Conservation (phyloP, 2,329 filamentous ascomycete genomes). For the Septoria linicola region DNA sequence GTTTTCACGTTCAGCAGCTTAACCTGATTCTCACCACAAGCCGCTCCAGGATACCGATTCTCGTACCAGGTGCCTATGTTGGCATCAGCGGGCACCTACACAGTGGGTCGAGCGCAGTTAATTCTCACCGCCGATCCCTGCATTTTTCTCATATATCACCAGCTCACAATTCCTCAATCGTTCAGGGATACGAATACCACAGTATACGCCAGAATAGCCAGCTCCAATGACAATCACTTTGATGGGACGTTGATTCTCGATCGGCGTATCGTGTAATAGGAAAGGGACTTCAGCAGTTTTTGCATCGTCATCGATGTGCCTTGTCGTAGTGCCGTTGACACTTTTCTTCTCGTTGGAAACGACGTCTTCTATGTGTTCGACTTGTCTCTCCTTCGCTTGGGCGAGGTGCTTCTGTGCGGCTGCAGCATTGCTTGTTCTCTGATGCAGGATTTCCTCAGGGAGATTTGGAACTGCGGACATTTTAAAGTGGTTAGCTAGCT, state of each 20-base stretch:
- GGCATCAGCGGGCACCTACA: not conserved
- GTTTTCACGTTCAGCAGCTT: not conserved
- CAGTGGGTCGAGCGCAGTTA: not conserved
- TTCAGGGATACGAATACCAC: constrained; percentile 47
- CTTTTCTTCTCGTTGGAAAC: too few species aligned
- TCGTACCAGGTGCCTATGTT: constrained; percentile 37
- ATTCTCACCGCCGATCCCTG: constrained; percentile 38
- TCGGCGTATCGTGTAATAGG: constrained; percentile 40
- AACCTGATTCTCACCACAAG: constrained; percentile 32
- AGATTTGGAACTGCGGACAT: constrained; percentile 41
- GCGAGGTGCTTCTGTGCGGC: constrained; percentile 25
- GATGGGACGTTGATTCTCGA: constrained; percentile 46
- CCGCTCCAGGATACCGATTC: constrained; percentile 46
- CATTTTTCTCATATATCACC: constrained; percentile 47
- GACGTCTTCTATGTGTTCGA: constrained; percentile 21
- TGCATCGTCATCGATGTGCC: not conserved
- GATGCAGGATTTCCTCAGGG: constrained; percentile 26
- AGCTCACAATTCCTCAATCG: constrained; percentile 41
- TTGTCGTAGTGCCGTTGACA: constrained; percentile 5
- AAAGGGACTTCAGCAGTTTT: constrained; percentile 19
- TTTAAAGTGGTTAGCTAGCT: too few species aligned
- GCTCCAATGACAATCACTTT: constrained; percentile 48
- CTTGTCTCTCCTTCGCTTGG: constrained; percentile 22
- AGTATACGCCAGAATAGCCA: constrained; percentile 47
- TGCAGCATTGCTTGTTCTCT: constrained; percentile 18